Conservation (phyloP, 495 filamentous ascomycete species). For the Neurospora sp. region DNA sequence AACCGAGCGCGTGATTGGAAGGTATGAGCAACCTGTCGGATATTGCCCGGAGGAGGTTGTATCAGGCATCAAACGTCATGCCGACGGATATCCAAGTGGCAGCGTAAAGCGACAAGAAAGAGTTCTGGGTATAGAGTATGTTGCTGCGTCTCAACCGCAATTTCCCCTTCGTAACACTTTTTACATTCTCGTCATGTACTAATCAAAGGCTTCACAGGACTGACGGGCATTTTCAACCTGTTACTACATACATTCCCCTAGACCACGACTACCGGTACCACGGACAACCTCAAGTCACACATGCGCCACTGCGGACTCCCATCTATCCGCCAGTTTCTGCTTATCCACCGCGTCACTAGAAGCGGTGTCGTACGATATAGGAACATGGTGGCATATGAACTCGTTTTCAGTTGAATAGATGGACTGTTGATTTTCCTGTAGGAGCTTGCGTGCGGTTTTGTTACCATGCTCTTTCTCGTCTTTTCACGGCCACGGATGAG, state of each 20-base stretch:
- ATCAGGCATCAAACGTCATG: not conserved
- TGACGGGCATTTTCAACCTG: not conserved
- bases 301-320: not conserved
- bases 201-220: not conserved
- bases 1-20: not conserved
- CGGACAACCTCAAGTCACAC: not conserved
- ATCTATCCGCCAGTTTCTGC: not conserved
- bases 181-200: not conserved
- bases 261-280: not conserved
- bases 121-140: constrained; percentile 16
- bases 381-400: not conserved
- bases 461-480: not conserved
- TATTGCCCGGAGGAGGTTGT: not conserved
- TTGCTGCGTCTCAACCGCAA: not conserved
- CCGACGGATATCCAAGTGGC: not conserved
- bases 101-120: constrained; percentile 12
- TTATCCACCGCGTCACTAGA: not conserved
- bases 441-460: not conserved
- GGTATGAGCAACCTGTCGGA: not conserved
- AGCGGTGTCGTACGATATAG: not conserved
- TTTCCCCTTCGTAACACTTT: not conserved
- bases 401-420: not conserved
- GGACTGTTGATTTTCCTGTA: not conserved
- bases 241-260: not conserved
- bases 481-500: not conserved